phyloP scores from a whole-genome alignment of 2,329 filamentous ascomycete species.

The Trichoderma atrobrunneum region DNA sequence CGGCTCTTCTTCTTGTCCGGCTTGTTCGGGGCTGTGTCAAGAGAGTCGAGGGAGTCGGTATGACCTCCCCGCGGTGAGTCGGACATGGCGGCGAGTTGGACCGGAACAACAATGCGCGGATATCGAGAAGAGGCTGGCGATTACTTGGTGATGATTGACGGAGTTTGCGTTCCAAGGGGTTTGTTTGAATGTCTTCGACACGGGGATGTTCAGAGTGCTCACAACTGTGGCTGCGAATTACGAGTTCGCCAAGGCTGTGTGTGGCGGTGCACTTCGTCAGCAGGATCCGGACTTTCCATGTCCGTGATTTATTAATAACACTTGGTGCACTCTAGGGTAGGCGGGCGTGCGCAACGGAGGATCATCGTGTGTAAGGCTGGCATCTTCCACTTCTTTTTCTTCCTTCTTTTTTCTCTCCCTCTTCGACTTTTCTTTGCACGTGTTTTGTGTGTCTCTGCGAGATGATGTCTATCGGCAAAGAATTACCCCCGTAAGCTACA shows the following conservation, averaged over 20 bases:
- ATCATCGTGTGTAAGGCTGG: background rate
- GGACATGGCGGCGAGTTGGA: constrained; percentile 41
- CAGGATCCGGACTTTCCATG: constrained; percentile 8
- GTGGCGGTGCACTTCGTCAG: constrained; percentile 17
- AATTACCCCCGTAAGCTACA: background rate
- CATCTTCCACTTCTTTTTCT: background rate
- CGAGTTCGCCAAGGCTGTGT: constrained; percentile 7
- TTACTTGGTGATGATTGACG: background rate
- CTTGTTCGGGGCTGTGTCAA: constrained; percentile 50
- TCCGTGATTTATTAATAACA: background rate
- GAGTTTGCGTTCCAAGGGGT: constrained; percentile 16
- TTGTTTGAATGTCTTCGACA: constrained; percentile 2
- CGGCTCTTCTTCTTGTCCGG: constrained; percentile 84
- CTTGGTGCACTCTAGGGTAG: background rate
- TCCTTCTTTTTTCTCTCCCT: background rate
- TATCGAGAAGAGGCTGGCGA: background rate
- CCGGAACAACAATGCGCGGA: constrained; percentile 22
- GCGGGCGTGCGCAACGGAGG: background rate
- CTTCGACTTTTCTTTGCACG: background rate
- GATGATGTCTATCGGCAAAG: background rate
- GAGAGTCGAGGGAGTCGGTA: constrained; percentile 54
- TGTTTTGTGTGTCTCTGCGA: background rate
- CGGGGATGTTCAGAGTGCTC: constrained; percentile 7
- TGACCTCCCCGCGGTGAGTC: constrained; percentile 46
- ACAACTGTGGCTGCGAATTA: constrained; percentile 15